Percentiles rank a stretch among this genome's conserved stretches.
Evolutionary conservation across 352 stramenopile species (phyloP).

Genomic region (Plasmopara halstedii): DNA sequence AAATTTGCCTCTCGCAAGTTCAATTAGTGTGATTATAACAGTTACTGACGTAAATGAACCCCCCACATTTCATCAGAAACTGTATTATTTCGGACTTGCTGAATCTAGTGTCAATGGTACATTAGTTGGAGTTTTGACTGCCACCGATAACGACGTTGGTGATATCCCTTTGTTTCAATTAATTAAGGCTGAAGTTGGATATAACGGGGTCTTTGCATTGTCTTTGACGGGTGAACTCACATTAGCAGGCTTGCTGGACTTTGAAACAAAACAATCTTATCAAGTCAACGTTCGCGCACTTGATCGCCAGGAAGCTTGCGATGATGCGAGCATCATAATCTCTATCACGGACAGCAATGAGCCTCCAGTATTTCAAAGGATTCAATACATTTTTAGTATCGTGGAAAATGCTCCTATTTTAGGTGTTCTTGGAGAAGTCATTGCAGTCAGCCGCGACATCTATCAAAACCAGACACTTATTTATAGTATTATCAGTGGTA

Average conservation of each 20-base stretch:
- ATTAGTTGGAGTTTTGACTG: constrained; percentile 9
- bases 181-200: background rate
- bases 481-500: constrained; percentile 36
- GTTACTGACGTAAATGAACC: constrained; percentile 19
- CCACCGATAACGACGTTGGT: constrained; percentile 7
- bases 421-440: constrained; percentile 23
- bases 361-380: constrained; percentile 27
- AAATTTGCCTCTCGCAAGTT: constrained; percentile 1
- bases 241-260: constrained; percentile 7
- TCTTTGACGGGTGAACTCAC: constrained; percentile 8
- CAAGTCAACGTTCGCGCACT: constrained; percentile 6
- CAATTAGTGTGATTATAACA: constrained; percentile 6
- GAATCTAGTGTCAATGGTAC: constrained; percentile 3
- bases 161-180: constrained; percentile 7
- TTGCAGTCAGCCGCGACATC: constrained; percentile 30
- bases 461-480: constrained; percentile 46
- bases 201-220: constrained; percentile 9
- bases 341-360: constrained; percentile 41
- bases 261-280: constrained; percentile 15
- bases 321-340: constrained; percentile 19
- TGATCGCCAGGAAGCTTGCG: constrained; percentile 11
- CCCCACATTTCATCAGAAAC: constrained; percentile 4
- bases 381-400: constrained; percentile 25
- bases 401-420: constrained; percentile 31
- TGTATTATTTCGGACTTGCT: constrained; percentile 14